Base-by-base conservation (phyloP, 108 stramenopile species). In the Stephanodiscus triporus region DNA sequence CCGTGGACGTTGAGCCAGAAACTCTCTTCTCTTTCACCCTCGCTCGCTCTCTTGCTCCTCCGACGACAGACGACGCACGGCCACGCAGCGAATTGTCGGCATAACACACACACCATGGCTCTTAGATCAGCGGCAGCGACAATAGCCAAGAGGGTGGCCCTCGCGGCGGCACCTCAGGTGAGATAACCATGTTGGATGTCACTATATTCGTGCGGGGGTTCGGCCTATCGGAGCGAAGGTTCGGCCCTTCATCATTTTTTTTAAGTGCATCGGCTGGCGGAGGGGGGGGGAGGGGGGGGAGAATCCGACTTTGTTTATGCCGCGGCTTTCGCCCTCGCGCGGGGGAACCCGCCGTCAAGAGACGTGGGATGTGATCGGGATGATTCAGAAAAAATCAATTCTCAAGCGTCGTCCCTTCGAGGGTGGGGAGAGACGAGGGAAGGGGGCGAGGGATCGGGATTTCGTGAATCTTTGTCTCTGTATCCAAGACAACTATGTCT, bases 91-190 rank as follows among this genome's bases (percentile, higher is more conserved):
- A 7, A 6, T 36, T 36, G 6, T 5, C 2, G 1, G 26, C 8
- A 19, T 1, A 9, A 22, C 53, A 75, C 54, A 43, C 7, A 57
- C 47, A 93, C 80, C 76, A 93, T 93, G 92, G 90, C 85, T 59
- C 83, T 92, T 74, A 87, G 91, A 84, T 81, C 87, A 34, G 92
- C 89, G 72, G 88, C 88, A 68, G 72, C 84, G 50, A 85, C 88
- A 47, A 77, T 90, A 62, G 87, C 86, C 19, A 89, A 84, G 84
- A 84, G 89, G 72, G 84, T 84, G 77, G 92, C 92, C 72, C 66
- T 91, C 66, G 87, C 88, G 65, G 81, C 88, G 68, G 91, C 88
- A 26, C 80, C 88, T 24, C 85, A 91, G 92, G 92, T 93, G 80
- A 62, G 92, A 84, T 37, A 50, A 10, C 14, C 30, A 57, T 57